These are phyloP conservation scores for Auxenochlorella pyrenoidosa DNA, from an alignment of 139 green algal genomes.

Conservation along the genomic window DNA sequence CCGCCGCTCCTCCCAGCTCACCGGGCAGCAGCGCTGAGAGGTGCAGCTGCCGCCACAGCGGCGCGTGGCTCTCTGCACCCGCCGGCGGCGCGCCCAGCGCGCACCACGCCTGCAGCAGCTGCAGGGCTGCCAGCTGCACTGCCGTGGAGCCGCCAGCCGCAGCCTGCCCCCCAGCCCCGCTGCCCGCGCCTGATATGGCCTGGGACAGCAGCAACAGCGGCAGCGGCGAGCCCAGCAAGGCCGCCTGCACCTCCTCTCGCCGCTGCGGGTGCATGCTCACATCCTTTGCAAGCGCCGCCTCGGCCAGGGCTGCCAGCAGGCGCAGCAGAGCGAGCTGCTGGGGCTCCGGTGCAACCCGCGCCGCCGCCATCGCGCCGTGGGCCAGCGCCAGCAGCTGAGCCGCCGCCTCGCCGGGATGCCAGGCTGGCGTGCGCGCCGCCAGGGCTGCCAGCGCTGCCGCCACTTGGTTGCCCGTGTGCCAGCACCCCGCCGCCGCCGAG, in stretches of 20 bases:
- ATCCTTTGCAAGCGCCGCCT: constrained; percentile 1
- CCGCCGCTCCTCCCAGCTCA: constrained; percentile 14
- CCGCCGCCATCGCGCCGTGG: neutral
- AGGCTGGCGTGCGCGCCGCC: constrained; percentile 31
- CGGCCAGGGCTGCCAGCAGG: constrained; percentile 46
- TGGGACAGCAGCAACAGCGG: constrained; percentile 18
- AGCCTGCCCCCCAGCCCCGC: too few relatives aligned
- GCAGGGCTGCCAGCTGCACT: constrained; percentile 23
- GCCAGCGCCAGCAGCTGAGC: constrained; percentile 42
- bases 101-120: constrained; percentile 46
- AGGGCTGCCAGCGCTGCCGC: constrained; percentile 30
- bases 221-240: neutral
- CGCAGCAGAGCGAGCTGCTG: constrained; percentile 38
- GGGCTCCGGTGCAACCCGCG: neutral
- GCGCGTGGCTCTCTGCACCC: neutral
- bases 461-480: constrained; percentile 37
- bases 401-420: constrained; percentile 33
- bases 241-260: constrained; percentile 12
- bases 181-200: neutral
- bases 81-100: constrained; percentile 12
- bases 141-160: neutral
- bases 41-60: constrained; percentile 34
- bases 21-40: neutral
- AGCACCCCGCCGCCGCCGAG: neutral
- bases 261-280: constrained; percentile 40